phyloP scores from a whole-genome alignment of 805 yeast genomes.

The Sugiyamaella smithiae region DNA sequence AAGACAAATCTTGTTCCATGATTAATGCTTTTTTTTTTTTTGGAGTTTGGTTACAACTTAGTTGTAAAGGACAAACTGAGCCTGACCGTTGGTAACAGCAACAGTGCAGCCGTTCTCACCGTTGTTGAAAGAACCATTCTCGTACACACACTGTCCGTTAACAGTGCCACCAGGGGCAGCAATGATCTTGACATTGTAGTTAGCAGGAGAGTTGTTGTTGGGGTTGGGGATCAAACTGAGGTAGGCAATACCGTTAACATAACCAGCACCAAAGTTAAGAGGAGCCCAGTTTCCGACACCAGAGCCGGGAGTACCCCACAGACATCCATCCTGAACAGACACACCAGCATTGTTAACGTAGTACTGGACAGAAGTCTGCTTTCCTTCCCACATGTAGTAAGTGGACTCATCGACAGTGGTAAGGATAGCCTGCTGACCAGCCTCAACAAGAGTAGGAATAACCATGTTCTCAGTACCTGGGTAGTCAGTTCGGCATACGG shows the following conservation, averaged over 20 bases:
- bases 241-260: conserved; percentile 68
- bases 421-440: conserved; percentile 63
- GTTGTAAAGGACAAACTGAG: conserved; percentile 73
- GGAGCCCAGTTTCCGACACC: conserved; percentile 99
- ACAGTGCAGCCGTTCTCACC: conserved; percentile 92
- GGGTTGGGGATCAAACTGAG: conserved; percentile 94
- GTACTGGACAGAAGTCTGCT: conserved; percentile 88
- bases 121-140: conserved; percentile 63
- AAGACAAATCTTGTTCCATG: no score
- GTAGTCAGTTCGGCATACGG: conserved; percentile 97
- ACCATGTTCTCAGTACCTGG: conserved; percentile 99
- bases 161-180: conserved; percentile 61
- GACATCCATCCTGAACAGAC: conserved; percentile 82
- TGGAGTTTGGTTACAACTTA: no score
- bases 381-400: conserved; percentile 82
- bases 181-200: conserved; percentile 75
- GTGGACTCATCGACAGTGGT: conserved; percentile 75
- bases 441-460: conserved; percentile 78
- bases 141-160: conserved; percentile 76
- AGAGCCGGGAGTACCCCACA: conserved; percentile 82
- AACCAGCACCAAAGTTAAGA: conserved; percentile 89
- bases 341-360: conserved; percentile 97
- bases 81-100: conserved; percentile 79
- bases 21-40: no score
- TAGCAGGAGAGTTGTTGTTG: conserved; percentile 67